A percentile compares a stretch with the other conserved stretches of the same genome.
phyloP scores from a whole-genome alignment of 1,284 basidiomycete genomes.

The Pulveroboletus ridleyi region DNA sequence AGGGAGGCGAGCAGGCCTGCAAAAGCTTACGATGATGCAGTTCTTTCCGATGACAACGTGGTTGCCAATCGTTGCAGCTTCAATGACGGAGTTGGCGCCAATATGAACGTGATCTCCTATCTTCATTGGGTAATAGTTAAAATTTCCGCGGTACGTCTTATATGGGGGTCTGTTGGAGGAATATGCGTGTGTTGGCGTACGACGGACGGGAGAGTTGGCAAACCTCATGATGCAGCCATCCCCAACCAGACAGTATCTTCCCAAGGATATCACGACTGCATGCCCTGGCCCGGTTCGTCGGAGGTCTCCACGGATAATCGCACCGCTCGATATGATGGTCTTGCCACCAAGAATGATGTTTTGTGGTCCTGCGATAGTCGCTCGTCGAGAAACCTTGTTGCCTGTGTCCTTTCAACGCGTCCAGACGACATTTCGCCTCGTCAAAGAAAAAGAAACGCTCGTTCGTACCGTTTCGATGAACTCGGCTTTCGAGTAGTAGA shows the following conservation, averaged over 20 bases:
- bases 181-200: neutral
- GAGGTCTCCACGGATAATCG: conserved; percentile 91
- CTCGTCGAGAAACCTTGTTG: conserved; percentile 93
- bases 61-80: conserved; percentile 94
- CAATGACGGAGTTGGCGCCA: conserved; percentile 86
- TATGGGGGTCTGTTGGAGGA: conserved; percentile 70
- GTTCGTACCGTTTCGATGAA: conserved; percentile 80
- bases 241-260: conserved; percentile 91
- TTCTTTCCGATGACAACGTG: conserved; percentile 96
- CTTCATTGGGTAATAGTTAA: conserved; percentile 99
- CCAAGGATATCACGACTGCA: conserved; percentile 92
- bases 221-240: conserved; percentile 92
- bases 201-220: conserved; percentile 1
- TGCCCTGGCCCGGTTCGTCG: conserved; percentile 85
- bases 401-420: conserved; percentile 67
- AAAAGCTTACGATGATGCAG: conserved; percentile 83
- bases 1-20: neutral
- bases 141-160: conserved; percentile 89
- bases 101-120: conserved; percentile 96
- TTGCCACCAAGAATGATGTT: conserved; percentile 99
- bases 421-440: conserved; percentile 7
- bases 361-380: conserved; percentile 93
- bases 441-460: neutral
- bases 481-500: conserved; percentile 78
- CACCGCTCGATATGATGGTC: conserved; percentile 91